Percentiles rank a stretch among this genome's conserved stretches.
These are phyloP conservation scores for Cryptococcus neoformans DNA, from an alignment of 1,284 basidiomycete genomes.

Conservation along the genomic window DNA sequence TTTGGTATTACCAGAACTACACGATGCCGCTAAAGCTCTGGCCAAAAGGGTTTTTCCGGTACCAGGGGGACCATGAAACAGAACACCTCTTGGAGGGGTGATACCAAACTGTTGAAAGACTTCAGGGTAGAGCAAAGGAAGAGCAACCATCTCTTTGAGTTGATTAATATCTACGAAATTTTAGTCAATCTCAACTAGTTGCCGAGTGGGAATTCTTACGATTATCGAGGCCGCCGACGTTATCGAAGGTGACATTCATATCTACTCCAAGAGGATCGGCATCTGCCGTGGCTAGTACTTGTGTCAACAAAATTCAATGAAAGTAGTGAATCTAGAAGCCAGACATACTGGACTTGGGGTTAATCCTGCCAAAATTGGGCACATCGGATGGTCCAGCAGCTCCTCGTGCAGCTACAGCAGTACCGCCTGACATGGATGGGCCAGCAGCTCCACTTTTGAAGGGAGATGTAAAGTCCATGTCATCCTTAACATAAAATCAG, in stretches of 20 bases:
- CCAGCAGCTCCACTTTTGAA: conserved; percentile 22
- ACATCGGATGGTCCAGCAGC: conserved; percentile 52
- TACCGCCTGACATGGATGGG: conserved; percentile 12
- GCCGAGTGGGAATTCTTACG: conserved; percentile 56
- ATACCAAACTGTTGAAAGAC: conserved; percentile 94
- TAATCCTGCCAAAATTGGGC: conserved; percentile 46
- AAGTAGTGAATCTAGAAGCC: not conserved
- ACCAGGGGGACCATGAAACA: conserved; percentile 96
- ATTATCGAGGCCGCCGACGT: conserved; percentile 94
- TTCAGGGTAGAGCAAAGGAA: conserved; percentile 95
- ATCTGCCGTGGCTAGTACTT: conserved; percentile 72
- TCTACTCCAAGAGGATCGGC: conserved; percentile 94
- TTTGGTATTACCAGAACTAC: conserved; percentile 80
- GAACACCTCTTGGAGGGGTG: conserved; percentile 92
- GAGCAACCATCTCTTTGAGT: conserved; percentile 96
- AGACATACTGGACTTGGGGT: conserved; percentile 42
- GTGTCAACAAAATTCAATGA: not conserved
- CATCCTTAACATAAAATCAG: conserved; percentile 16
- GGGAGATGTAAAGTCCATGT: conserved; percentile 19
- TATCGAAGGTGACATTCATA: conserved; percentile 90
- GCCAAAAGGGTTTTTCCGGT: conserved; percentile 79
- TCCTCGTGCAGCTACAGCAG: conserved; percentile 14
- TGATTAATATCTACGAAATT: conserved; percentile 77
- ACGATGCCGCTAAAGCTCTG: conserved; percentile 90
- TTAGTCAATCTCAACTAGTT: conserved; percentile 1